Percentiles rank a stretch among this genome's conserved stretches.
phyloP scores from a whole-genome alignment of 108 stramenopile species.

The Skeletonema marinoi region DNA sequence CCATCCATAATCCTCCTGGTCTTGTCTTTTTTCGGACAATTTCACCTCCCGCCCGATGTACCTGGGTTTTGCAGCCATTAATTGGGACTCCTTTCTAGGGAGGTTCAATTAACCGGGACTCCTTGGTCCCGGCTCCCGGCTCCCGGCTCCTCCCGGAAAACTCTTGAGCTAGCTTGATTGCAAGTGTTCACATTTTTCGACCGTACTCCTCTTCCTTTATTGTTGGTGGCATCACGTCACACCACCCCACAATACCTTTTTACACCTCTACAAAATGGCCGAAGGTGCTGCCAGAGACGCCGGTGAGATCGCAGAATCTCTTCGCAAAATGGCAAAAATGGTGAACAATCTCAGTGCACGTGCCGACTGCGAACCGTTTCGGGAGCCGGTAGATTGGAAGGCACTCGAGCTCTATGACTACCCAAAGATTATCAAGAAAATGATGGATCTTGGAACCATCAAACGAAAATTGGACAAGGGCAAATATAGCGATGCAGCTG shows the following conservation, averaged over 20 bases:
- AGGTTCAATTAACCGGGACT: too few species aligned
- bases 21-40: too few species aligned
- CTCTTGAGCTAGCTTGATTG: too few species aligned
- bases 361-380: constrained; percentile 79
- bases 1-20: too few species aligned
- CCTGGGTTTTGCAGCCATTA: too few species aligned
- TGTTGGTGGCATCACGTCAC: background rate
- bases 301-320: constrained; percentile 31
- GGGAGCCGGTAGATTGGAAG: constrained; percentile 96
- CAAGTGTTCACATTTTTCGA: too few species aligned
- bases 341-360: constrained; percentile 67
- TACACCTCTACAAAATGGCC: background rate
- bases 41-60: too few species aligned
- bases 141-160: too few species aligned
- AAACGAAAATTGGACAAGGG: constrained; percentile 82
- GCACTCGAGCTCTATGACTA: constrained; percentile 93
- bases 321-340: constrained; percentile 64
- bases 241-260: background rate
- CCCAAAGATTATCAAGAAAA: constrained; percentile 88
- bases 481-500: constrained; percentile 72
- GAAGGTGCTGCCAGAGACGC: constrained; percentile 1
- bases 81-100: too few species aligned
- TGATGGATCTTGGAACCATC: constrained; percentile 98
- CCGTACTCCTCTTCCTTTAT: too few species aligned
- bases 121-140: too few species aligned